phyloP scores from a whole-genome alignment of 1,284 basidiomycete species.

The Sphagnurus paluster region DNA sequence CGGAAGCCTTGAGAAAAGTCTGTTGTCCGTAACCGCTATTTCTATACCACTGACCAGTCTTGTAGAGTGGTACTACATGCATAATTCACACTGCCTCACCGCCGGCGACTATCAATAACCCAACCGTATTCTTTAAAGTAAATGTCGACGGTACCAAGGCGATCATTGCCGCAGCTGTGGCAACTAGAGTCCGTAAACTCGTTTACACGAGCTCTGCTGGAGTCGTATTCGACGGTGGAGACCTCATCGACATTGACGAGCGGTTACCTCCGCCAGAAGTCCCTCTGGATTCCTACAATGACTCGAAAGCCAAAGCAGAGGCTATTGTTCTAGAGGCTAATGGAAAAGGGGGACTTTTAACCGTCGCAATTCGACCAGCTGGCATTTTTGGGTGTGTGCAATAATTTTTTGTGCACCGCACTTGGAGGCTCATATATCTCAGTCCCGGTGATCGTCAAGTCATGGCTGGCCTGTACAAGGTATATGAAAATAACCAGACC shows the following conservation, averaged over 20 bases:
- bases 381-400: conserved; percentile 87
- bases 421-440: conserved; percentile 4
- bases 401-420: conserved; percentile 20
- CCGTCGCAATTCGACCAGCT: conserved; percentile 91
- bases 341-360: conserved; percentile 78
- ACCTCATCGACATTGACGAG: conserved; percentile 90
- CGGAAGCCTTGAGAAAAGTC: conserved; percentile 74
- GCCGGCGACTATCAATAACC: conserved; percentile 68
- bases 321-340: conserved; percentile 85
- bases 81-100: conserved; percentile 98
- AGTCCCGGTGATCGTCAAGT: conserved; percentile 93
- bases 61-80: conserved; percentile 76
- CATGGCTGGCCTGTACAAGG: conserved; percentile 79
- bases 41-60: conserved; percentile 12
- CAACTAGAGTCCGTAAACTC: conserved; percentile 78
- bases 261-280: conserved; percentile 75
- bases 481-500: conserved; percentile 82
- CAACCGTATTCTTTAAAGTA: conserved; percentile 86
- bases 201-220: conserved; percentile 96
- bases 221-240: conserved; percentile 85
- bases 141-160: conserved; percentile 92
- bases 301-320: conserved; percentile 95
- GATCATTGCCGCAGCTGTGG: conserved; percentile 79
- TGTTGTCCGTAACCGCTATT: conserved; percentile 22
- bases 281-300: conserved; percentile 91